Evolutionary conservation across 768 basidiomycete species (phyloP).

Genomic region (Lactifluus echinatus): DNA sequence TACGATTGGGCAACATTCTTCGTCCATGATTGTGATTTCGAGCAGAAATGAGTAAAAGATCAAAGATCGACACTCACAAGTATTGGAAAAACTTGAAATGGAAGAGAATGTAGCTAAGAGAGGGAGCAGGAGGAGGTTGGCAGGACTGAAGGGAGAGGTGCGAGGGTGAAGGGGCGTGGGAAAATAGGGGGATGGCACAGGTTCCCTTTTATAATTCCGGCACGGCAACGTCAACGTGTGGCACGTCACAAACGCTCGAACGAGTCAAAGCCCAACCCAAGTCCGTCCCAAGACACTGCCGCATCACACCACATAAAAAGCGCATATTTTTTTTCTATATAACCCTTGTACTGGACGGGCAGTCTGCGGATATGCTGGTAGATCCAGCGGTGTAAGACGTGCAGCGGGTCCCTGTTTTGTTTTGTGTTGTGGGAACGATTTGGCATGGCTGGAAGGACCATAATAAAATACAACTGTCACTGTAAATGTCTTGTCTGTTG

Average conservation of each 20-base stretch:
- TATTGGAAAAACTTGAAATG: constrained; percentile 1
- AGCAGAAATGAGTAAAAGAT: background rate
- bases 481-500: too few species aligned
- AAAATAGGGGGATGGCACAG: constrained; percentile 19
- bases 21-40: background rate
- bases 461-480: too few species aligned
- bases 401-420: too few species aligned
- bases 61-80: constrained; percentile 4
- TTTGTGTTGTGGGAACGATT: too few species aligned
- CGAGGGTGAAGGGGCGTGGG: constrained; percentile 25
- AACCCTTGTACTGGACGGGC: too few species aligned
- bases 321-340: too few species aligned
- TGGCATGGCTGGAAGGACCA: too few species aligned
- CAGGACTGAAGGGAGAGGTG: constrained; percentile 21
- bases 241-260: constrained; percentile 5
- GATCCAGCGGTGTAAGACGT: too few species aligned
- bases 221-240: constrained; percentile 19
- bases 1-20: background rate
- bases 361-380: too few species aligned
- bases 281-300: background rate
- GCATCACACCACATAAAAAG: constrained; percentile 3
- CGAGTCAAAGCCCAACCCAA: background rate
- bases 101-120: constrained; percentile 8
- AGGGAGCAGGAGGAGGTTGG: constrained; percentile 9
- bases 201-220: constrained; percentile 21